Evolutionary conservation across 2,329 filamentous ascomycete genomes (phyloP).

Genomic region (Paramyrothecium sp.): DNA sequence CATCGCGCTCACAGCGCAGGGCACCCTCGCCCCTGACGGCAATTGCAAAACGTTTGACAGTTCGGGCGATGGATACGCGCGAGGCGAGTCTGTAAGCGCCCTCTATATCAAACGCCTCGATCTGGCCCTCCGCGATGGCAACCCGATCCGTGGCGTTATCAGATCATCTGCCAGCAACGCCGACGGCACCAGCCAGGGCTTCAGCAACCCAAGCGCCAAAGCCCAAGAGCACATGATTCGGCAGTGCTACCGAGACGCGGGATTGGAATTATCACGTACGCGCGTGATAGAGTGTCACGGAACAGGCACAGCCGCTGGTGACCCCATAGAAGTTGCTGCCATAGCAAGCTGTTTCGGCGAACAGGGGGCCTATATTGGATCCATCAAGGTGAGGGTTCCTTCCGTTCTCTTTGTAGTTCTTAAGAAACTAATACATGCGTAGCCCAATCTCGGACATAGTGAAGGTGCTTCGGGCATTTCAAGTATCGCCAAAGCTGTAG

Average conservation of each 20-base stretch:
- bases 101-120: slow-evolving; percentile 41
- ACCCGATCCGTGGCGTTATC: slow-evolving; percentile 36
- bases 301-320: slow-evolving; percentile 42
- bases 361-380: slow-evolving; percentile 21
- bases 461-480: slow-evolving; percentile 30
- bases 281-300: slow-evolving; percentile 39
- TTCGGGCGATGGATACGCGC: slow-evolving; percentile 42
- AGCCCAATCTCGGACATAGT: slow-evolving; percentile 36
- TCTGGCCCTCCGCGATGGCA: slow-evolving; percentile 41
- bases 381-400: no score
- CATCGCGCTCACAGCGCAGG: slow-evolving; percentile 16
- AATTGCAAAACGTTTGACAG: slow-evolving; percentile 32
- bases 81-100: slow-evolving; percentile 41
- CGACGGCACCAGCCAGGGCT: slow-evolving; percentile 37
- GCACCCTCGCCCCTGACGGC: slow-evolving; percentile 22
- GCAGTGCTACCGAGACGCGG: slow-evolving; percentile 28
- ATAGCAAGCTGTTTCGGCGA: slow-evolving; percentile 28
- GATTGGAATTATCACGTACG: slow-evolving; percentile 16
- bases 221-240: slow-evolving; percentile 37
- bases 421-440: no score
- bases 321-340: slow-evolving; percentile 37
- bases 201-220: slow-evolving; percentile 34
- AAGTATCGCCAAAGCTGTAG: slow-evolving; percentile 27
- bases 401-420: no score
- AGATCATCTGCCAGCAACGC: slow-evolving; percentile 26